phyloP scores from a whole-genome alignment of 805 yeast species.

The Kuraishia borneana region DNA sequence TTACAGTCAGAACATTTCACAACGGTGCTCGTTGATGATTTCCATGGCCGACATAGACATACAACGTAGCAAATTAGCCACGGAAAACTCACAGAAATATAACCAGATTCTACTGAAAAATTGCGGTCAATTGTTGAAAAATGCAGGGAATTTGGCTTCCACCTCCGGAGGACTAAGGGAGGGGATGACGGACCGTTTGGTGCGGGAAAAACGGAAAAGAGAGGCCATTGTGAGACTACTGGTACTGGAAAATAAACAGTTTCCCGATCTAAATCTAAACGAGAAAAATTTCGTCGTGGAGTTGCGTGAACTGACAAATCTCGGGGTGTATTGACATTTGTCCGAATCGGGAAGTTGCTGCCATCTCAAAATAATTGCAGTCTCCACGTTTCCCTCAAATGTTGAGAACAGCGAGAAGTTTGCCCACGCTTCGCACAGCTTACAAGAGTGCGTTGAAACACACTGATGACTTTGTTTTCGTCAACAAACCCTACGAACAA shows the following conservation, averaged over 20 bases:
- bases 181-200: conserved; percentile 27
- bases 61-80: conserved; percentile 28
- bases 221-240: conserved; percentile 37
- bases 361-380: neutral
- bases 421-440: conserved; percentile 19
- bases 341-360: conserved; percentile 1
- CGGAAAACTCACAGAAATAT: conserved; percentile 20
- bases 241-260: conserved; percentile 27
- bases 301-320: neutral
- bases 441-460: conserved; percentile 13
- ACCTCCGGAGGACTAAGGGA: conserved; percentile 42
- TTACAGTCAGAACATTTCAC: conserved; percentile 15
- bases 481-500: neutral
- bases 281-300: neutral
- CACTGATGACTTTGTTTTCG: neutral
- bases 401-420: conserved; percentile 22
- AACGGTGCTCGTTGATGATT: conserved; percentile 30
- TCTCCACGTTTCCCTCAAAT: conserved; percentile 6
- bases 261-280: neutral
- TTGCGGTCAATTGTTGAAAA: conserved; percentile 29
- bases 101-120: conserved; percentile 23
- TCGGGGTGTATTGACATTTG: neutral
- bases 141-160: conserved; percentile 32
- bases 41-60: conserved; percentile 42
- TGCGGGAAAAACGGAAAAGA: conserved; percentile 26